A percentile compares a stretch with the other conserved stretches of the same genome.
These are phyloP conservation scores for Phellinidium pouzarii DNA, from an alignment of 1,284 basidiomycete genomes.

Conservation along the genomic window DNA sequence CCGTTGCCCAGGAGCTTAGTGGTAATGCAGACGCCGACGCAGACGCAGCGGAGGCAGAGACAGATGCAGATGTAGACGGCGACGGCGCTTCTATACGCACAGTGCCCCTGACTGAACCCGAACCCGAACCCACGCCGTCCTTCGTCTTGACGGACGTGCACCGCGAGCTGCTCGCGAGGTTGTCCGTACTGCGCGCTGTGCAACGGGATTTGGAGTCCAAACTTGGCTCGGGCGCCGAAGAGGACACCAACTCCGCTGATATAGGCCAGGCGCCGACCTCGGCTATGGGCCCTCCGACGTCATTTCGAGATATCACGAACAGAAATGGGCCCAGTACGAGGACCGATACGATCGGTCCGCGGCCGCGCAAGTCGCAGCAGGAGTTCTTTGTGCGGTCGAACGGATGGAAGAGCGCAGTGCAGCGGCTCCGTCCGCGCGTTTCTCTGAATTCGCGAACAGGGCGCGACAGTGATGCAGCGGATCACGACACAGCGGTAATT, in stretches of 20 bases:
- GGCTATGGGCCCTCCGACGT: not conserved
- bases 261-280: not conserved
- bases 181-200: conserved; percentile 9
- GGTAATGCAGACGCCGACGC: conserved; percentile 10
- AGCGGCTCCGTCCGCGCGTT: conserved; percentile 17
- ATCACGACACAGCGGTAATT: conserved; percentile 49
- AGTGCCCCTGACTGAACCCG: not conserved
- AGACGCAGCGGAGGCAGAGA: no score
- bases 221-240: conserved; percentile 24
- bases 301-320: not conserved
- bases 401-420: conserved; percentile 24
- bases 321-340: not conserved
- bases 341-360: no score
- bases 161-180: conserved; percentile 1
- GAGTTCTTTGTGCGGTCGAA: conserved; percentile 30
- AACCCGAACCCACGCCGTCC: not conserved
- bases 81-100: not conserved
- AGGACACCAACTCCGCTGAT: not conserved
- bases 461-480: conserved; percentile 11
- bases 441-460: not conserved
- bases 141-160: conserved; percentile 9
- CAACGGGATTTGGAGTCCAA: conserved; percentile 12
- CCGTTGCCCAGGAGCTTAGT: conserved; percentile 49
- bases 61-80: not conserved
- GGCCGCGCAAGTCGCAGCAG: conserved; percentile 8